These are phyloP conservation scores for Paracamarosporium sp. DNA, from an alignment of 2,329 filamentous ascomycete species.

Conservation along the genomic window DNA sequence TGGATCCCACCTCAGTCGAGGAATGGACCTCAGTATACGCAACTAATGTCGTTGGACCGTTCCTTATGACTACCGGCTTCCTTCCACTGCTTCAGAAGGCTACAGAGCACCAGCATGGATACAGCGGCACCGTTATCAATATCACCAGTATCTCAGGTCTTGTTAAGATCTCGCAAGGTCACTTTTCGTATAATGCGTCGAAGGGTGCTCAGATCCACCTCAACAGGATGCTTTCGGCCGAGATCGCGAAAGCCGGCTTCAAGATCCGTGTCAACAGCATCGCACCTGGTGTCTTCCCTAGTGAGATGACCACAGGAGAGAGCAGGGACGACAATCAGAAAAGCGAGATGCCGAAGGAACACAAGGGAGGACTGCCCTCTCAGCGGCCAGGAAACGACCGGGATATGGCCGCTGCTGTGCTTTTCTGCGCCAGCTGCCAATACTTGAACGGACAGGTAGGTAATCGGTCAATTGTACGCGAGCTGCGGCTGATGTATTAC, in stretches of 20 bases:
- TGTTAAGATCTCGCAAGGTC: constrained; percentile 55
- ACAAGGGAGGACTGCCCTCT: constrained; percentile 59
- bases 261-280: constrained; percentile 66
- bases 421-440: constrained; percentile 60
- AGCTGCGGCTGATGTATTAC: background rate
- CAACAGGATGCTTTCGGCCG: constrained; percentile 61
- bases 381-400: constrained; percentile 62
- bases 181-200: constrained; percentile 57
- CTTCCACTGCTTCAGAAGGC: constrained; percentile 54
- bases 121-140: constrained; percentile 55
- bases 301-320: constrained; percentile 63
- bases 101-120: constrained; percentile 50
- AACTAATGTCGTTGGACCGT: constrained; percentile 57
- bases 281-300: constrained; percentile 64
- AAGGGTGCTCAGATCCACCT: constrained; percentile 62
- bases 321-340: constrained; percentile 62
- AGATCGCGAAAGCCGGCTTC: constrained; percentile 58
- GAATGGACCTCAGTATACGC: constrained; percentile 55
- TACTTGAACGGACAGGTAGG: constrained; percentile 55
- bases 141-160: constrained; percentile 55
- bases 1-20: constrained; percentile 52
- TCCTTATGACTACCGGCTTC: constrained; percentile 56
- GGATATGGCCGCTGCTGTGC: constrained; percentile 64
- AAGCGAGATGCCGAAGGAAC: constrained; percentile 60
- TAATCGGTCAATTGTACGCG: background rate